phyloP scores from a whole-genome alignment of 2,329 filamentous ascomycete genomes.

The Claviceps pazoutovae region DNA sequence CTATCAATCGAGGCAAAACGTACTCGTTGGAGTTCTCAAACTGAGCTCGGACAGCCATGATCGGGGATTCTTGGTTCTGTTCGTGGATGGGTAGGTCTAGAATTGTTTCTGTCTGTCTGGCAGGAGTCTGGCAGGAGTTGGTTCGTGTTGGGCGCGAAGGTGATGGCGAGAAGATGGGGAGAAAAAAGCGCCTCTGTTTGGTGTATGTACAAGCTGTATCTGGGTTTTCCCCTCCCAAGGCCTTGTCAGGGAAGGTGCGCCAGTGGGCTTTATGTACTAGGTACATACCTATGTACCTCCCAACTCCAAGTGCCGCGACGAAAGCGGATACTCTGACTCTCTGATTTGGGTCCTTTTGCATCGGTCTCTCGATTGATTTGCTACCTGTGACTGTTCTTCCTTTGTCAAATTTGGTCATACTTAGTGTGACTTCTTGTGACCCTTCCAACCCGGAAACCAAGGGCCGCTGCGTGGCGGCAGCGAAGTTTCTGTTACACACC shows the following conservation, averaged over 20 bases:
- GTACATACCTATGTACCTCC: neutral
- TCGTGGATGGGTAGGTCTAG: neutral
- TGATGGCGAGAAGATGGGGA: neutral
- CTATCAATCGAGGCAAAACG: slow-evolving; percentile 20
- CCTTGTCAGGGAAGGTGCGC: neutral
- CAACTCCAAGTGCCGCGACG: neutral
- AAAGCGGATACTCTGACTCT: neutral
- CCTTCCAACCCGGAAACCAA: too few relatives aligned
- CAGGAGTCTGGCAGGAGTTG: neutral
- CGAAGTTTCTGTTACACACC: too few relatives aligned
- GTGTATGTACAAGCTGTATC: neutral
- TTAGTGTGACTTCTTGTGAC: too few relatives aligned
- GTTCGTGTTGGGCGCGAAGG: neutral
- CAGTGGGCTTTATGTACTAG: neutral
- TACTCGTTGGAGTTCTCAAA: slow-evolving; percentile 91
- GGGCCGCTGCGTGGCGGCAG: too few relatives aligned
- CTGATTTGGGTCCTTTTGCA: too few relatives aligned
- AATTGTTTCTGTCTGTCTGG: too few relatives aligned
- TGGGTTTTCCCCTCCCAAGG: neutral
- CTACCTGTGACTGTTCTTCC: too few relatives aligned
- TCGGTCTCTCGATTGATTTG: too few relatives aligned
- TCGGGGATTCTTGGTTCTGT: slow-evolving; percentile 10
- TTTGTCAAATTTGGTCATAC: too few relatives aligned
- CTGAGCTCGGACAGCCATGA: slow-evolving; percentile 56
- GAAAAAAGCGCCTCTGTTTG: neutral